These are phyloP conservation scores for Plantago elongata DNA, from an alignment of 257 asterid species.

Conservation along the genomic window DNA sequence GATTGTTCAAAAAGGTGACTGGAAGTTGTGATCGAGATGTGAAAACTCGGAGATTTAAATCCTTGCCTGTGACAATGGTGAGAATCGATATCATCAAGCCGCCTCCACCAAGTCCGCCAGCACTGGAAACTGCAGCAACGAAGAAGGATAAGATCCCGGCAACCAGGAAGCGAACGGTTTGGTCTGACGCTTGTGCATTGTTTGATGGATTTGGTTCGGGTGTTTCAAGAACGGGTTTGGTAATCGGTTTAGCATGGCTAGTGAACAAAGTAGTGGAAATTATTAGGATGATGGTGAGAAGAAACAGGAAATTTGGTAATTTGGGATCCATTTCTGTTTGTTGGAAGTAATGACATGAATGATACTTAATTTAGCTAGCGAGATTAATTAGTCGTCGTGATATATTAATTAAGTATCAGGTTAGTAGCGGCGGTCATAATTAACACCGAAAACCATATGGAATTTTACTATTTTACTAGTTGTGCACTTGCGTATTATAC, in stretches of 20 bases:
- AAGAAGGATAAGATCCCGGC: constrained; percentile 47
- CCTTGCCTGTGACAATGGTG: constrained; percentile 51
- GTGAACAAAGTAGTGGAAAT: constrained; percentile 5
- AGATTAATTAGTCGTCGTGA: too few species aligned
- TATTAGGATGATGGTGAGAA: constrained; percentile 19
- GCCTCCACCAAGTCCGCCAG: constrained; percentile 90
- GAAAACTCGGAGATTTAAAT: background rate
- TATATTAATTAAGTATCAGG: too few species aligned
- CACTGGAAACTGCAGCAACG: constrained; percentile 75
- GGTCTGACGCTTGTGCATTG: constrained; percentile 23
- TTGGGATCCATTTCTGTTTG: constrained; percentile 14
- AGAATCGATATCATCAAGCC: constrained; percentile 67
- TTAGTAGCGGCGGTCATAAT: too few species aligned
- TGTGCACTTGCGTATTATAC: too few species aligned
- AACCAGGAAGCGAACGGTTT: constrained; percentile 19
- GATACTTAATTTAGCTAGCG: too few species aligned
- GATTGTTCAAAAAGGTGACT: too few species aligned
- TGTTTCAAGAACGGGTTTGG: constrained; percentile 9
- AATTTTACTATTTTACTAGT: too few species aligned
- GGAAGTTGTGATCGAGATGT: too few species aligned
- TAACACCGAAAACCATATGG: too few species aligned
- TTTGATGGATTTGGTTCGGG: constrained; percentile 16
- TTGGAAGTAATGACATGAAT: too few species aligned
- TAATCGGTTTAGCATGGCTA: constrained; percentile 30
- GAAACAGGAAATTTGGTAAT: constrained; percentile 15